These are phyloP conservation scores for Boletus tylopilopsis DNA, from an alignment of 768 basidiomycete species.

Conservation along the genomic window DNA sequence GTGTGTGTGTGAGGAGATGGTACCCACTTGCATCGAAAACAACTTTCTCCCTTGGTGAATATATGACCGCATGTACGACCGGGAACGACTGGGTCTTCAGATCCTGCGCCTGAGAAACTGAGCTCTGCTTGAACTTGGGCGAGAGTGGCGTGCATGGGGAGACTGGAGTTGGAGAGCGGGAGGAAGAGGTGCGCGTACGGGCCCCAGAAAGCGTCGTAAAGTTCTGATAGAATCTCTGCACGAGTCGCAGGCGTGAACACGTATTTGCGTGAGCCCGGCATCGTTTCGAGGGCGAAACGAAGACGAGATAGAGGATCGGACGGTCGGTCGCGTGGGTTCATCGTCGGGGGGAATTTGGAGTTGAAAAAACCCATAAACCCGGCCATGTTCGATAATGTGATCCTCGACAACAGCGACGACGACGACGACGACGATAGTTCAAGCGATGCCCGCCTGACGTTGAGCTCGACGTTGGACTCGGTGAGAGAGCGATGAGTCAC, in stretches of 20 bases:
- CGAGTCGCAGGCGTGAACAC: slow-evolving; percentile 70
- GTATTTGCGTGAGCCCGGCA: slow-evolving; percentile 78
- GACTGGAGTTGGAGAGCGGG: slow-evolving; percentile 56
- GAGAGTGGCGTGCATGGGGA: slow-evolving; percentile 61
- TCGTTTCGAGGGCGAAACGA: slow-evolving; percentile 72
- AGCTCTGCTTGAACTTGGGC: slow-evolving; percentile 65
- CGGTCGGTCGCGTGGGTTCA: slow-evolving; percentile 52
- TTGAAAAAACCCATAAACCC: slow-evolving; percentile 42
- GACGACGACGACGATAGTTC: background rate
- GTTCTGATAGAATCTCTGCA: slow-evolving; percentile 75
- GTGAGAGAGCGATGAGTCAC: background rate
- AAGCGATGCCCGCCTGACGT: background rate
- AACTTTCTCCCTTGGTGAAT: slow-evolving; percentile 87
- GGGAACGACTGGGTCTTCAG: slow-evolving; percentile 55
- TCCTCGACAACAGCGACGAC: background rate
- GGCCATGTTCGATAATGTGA: slow-evolving; percentile 30
- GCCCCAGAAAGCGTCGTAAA: slow-evolving; percentile 83
- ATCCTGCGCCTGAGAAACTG: slow-evolving; percentile 55
- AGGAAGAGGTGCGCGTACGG: slow-evolving; percentile 70
- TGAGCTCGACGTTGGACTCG: background rate
- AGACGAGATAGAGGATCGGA: slow-evolving; percentile 69
- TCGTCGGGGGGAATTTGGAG: slow-evolving; percentile 50
- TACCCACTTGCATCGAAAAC: slow-evolving; percentile 90
- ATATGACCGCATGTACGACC: slow-evolving; percentile 80
- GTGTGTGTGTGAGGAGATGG: too few species aligned